Evolutionary conservation across 2,329 filamentous ascomycete genomes (phyloP).

Genomic region (Monosporascus sp.): DNA sequence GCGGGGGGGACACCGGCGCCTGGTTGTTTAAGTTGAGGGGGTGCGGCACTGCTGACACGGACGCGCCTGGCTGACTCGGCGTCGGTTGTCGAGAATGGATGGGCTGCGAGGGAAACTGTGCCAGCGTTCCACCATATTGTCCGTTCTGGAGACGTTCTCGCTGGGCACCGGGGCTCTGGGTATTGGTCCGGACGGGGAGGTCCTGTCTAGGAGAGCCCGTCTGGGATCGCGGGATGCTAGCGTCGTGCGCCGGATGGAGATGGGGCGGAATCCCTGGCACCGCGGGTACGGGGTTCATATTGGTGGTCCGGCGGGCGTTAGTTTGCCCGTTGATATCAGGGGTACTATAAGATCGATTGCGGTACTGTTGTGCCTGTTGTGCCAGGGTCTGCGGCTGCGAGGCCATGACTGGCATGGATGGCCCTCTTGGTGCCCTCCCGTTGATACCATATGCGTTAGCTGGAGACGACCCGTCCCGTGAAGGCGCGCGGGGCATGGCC

Average conservation of each 20-base stretch:
- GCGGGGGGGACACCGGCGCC: slow-evolving; percentile 41
- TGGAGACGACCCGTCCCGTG: slow-evolving; percentile 65
- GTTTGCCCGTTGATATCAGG: slow-evolving; percentile 80
- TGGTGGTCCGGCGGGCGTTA: slow-evolving; percentile 50
- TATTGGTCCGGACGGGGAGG: slow-evolving; percentile 61
- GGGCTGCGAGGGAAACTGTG: slow-evolving; percentile 51
- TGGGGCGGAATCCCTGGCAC: slow-evolving; percentile 74
- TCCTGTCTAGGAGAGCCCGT: slow-evolving; percentile 71
- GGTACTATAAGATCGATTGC: slow-evolving; percentile 87
- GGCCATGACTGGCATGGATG: slow-evolving; percentile 71
- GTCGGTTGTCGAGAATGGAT: slow-evolving; percentile 44
- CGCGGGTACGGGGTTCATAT: slow-evolving; percentile 55
- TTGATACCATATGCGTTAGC: slow-evolving; percentile 55
- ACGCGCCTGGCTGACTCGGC: slow-evolving; percentile 32
- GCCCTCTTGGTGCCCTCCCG: slow-evolving; percentile 64
- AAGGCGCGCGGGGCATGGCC: slow-evolving; percentile 75
- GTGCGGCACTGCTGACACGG: slow-evolving; percentile 25
- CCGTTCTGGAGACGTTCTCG: slow-evolving; percentile 51
- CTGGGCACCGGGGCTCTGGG: slow-evolving; percentile 64
- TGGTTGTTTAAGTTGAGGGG: slow-evolving; percentile 33
- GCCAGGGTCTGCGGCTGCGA: slow-evolving; percentile 45
- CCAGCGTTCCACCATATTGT: slow-evolving; percentile 46
- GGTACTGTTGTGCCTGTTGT: slow-evolving; percentile 62
- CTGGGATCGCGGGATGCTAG: slow-evolving; percentile 69
- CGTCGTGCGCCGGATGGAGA: slow-evolving; percentile 54